Evolutionary conservation across 306 rosid genomes (phyloP).

Genomic region (Acacia melanoxylon): DNA sequence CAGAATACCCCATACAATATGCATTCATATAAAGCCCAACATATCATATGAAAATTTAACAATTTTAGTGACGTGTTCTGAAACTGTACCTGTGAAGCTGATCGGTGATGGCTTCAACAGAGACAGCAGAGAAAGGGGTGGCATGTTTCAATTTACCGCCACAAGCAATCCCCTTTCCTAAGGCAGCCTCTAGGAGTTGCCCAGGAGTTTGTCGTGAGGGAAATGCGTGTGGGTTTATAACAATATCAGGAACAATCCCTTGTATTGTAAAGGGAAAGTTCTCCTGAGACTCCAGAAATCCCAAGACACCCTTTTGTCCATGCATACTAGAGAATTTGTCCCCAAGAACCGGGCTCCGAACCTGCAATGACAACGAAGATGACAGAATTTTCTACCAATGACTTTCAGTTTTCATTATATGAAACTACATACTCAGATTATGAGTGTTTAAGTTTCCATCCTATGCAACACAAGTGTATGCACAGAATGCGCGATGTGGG

Average conservation of each 20-base stretch:
- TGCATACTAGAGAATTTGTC: conserved; percentile 99
- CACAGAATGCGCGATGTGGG: background rate
- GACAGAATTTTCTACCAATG: conserved; percentile 15
- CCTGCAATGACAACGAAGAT: conserved; percentile 46
- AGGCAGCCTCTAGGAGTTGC: conserved; percentile 93
- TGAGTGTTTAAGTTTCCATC: background rate
- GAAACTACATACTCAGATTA: conserved; percentile 15
- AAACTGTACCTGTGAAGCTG: conserved; percentile 81
- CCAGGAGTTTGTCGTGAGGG: conserved; percentile 98
- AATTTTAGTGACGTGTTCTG: background rate
- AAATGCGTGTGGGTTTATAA: conserved; percentile 96
- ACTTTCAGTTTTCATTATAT: conserved; percentile 29
- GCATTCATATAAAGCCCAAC: conserved; percentile 13
- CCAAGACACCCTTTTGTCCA: conserved; percentile 98
- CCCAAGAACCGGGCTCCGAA: conserved; percentile 91
- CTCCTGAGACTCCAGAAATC: conserved; percentile 87
- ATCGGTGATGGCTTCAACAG: conserved; percentile 78
- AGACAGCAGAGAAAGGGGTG: conserved; percentile 86
- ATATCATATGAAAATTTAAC: background rate
- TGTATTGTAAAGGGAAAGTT: conserved; percentile 91
- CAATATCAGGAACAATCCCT: conserved; percentile 96
- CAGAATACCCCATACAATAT: conserved; percentile 13
- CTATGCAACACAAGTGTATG: background rate
- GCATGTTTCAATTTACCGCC: conserved; percentile 67
- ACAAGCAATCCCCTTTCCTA: conserved; percentile 92